Evolutionary conservation across 225 moss, liverwort and hornwort species (phyloP).

Genomic region (Lunularia cruciata): DNA sequence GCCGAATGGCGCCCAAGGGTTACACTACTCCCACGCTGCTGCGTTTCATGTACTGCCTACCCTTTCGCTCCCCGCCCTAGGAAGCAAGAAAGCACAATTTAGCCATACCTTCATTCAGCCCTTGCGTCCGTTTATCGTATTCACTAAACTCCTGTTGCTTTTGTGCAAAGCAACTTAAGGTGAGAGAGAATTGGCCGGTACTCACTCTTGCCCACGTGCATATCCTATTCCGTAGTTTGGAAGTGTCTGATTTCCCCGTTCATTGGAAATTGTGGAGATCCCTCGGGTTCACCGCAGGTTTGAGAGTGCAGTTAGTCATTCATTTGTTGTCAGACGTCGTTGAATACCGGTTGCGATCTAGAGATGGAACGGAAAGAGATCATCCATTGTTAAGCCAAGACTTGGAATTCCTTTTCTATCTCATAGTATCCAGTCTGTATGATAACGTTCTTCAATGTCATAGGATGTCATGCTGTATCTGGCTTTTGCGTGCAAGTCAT

Average conservation of each 20-base stretch:
- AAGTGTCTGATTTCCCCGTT: neutral
- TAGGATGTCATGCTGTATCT: no score
- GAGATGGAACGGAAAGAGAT: neutral
- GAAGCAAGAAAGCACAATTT: conserved; percentile 18
- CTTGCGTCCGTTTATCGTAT: neutral
- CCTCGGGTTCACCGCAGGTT: neutral
- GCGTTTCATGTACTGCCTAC: conserved; percentile 23
- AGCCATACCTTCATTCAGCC: neutral
- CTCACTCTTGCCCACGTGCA: neutral
- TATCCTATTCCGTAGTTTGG: neutral
- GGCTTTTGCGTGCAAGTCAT: neutral
- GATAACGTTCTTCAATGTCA: no score
- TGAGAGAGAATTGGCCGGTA: conserved; percentile 6
- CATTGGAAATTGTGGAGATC: neutral
- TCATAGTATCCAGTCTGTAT: no score
- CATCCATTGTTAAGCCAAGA: no score
- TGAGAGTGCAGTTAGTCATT: neutral
- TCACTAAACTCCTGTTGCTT: neutral
- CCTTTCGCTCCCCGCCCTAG: conserved; percentile 18
- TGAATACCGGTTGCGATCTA: conserved; percentile 19
- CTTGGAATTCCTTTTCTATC: no score
- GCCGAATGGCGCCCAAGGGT: conserved; percentile 24
- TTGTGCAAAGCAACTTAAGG: neutral
- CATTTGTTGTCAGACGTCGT: neutral
- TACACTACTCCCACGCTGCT: conserved; percentile 21